phyloP scores from a whole-genome alignment of 257 asterid genomes.

The Craterostigma plantagineum region DNA sequence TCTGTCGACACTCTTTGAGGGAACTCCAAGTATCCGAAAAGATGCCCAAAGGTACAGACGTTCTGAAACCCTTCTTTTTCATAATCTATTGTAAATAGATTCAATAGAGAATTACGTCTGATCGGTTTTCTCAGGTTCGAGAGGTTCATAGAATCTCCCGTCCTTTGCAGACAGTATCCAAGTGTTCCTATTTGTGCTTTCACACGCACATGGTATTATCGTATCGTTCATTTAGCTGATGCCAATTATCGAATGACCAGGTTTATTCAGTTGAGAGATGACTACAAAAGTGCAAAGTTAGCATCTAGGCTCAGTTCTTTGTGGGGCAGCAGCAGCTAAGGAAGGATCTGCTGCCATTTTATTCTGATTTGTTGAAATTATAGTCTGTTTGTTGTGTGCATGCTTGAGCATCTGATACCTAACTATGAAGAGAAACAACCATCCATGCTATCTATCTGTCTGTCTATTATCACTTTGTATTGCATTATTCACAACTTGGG shows the following conservation, averaged over 20 bases:
- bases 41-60: constrained; percentile 75
- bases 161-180: too few species aligned
- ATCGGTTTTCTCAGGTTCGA: neutral
- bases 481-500: too few species aligned
- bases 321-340: constrained; percentile 15
- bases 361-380: too few species aligned
- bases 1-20: constrained; percentile 76
- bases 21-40: constrained; percentile 95
- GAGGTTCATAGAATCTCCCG: too few species aligned
- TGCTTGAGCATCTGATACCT: too few species aligned
- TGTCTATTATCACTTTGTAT: too few species aligned
- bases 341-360: too few species aligned
- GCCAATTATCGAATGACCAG: constrained; percentile 25
- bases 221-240: neutral
- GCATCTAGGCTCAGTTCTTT: constrained; percentile 72
- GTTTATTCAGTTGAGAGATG: constrained; percentile 95
- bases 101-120: neutral
- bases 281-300: constrained; percentile 92
- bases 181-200: neutral
- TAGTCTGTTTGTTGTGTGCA: too few species aligned
- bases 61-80: neutral
- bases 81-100: neutral
- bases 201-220: neutral
- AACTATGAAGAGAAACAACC: too few species aligned
- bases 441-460: too few species aligned